Evolutionary conservation across 2,329 filamentous ascomycete species (phyloP).

Genomic region (Paraphoma sp.): DNA sequence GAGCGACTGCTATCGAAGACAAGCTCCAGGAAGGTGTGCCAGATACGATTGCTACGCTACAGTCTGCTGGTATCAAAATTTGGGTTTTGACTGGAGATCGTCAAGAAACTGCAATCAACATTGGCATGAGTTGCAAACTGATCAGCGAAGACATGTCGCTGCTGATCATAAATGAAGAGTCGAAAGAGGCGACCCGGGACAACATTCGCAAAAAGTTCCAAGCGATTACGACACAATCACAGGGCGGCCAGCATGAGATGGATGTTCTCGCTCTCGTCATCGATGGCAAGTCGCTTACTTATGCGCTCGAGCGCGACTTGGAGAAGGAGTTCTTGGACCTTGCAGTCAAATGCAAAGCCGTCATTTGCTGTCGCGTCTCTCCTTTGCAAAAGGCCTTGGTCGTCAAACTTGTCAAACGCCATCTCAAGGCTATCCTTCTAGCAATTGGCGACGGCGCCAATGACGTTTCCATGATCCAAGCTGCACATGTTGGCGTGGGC

Average conservation of each 20-base stretch:
- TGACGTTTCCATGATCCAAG: conserved; percentile 99
- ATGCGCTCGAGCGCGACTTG: conserved; percentile 88
- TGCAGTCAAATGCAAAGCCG: conserved; percentile 96
- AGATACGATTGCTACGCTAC: conserved; percentile 96
- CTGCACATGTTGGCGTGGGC: conserved; percentile 95
- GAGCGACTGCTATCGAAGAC: conserved; percentile 97
- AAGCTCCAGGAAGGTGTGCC: conserved; percentile 95
- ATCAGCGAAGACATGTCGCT: conserved; percentile 99
- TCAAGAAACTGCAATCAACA: conserved; percentile 99
- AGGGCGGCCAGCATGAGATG: conserved; percentile 72
- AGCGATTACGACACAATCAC: conserved; percentile 83
- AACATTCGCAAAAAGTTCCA: conserved; percentile 94
- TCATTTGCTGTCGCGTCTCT: conserved; percentile 95
- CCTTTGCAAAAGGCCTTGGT: conserved; percentile 96
- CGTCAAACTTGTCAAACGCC: conserved; percentile 96
- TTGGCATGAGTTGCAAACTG: conserved; percentile 99
- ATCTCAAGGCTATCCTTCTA: conserved; percentile 87
- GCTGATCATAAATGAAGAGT: conserved; percentile 93
- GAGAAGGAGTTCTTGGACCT: conserved; percentile 94
- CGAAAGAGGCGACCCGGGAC: conserved; percentile 76
- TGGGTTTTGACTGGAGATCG: conserved; percentile 98
- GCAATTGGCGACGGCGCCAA: conserved; percentile 98
- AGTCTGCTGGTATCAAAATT: conserved; percentile 96
- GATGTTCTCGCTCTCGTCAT: conserved; percentile 92
- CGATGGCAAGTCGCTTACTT: conserved; percentile 94